Evolutionary conservation across 2,329 filamentous ascomycete species (phyloP).

Genomic region (Colletotrichum musicola): DNA sequence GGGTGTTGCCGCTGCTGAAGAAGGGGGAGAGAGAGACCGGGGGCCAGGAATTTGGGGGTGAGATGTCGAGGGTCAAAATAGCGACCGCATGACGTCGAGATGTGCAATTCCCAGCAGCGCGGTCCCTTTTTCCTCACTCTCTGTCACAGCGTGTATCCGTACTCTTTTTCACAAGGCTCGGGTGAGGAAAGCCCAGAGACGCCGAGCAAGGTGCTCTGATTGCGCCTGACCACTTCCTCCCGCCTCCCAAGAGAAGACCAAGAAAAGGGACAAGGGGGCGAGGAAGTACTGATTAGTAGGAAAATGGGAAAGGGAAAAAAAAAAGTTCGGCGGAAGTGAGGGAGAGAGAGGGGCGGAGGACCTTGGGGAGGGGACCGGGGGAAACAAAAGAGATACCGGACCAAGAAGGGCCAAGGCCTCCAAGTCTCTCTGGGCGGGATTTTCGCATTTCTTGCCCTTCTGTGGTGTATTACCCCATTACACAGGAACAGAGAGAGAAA

Average conservation of each 20-base stretch:
- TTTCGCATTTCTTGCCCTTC: background rate
- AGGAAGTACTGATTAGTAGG: too few relatives aligned
- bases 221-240: conserved; percentile 20
- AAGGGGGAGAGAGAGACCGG: background rate
- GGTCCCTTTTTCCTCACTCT: too few relatives aligned
- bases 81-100: conserved; percentile 17
- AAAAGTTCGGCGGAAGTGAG: background rate
- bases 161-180: conserved; percentile 9
- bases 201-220: conserved; percentile 29
- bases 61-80: conserved; percentile 3
- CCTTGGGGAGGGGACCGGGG: background rate
- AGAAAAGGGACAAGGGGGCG: background rate
- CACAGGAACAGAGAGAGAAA: background rate
- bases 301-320: background rate
- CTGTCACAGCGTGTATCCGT: background rate
- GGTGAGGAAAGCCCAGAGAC: conserved; percentile 29
- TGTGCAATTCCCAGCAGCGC: background rate
- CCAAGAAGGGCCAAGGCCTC: conserved; percentile 11
- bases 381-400: background rate
- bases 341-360: background rate
- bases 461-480: too few relatives aligned
- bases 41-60: background rate
- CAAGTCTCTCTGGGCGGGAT: conserved; percentile 1
- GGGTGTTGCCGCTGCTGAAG: background rate
- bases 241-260: conserved; percentile 28